Base-by-base conservation (phyloP, 129 eudicot species). In the Apium graveolens region DNA sequence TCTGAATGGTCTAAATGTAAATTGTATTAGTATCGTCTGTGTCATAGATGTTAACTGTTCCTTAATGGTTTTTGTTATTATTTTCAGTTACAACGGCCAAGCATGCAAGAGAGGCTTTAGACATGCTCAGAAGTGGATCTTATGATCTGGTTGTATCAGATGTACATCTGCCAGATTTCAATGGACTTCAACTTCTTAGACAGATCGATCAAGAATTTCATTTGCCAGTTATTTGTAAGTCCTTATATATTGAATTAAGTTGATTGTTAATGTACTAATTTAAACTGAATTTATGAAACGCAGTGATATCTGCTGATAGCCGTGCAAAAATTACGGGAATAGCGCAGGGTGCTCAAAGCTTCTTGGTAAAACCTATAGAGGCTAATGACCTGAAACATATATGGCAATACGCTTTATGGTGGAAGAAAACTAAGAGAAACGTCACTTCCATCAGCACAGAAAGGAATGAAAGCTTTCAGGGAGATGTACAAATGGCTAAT, bases 161-260 rank as follows among this genome's bases (percentile, higher is more conserved):
- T 29, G 84, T 87, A 0, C 88, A 87, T 63, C 84, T 87, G 88
- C 90, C 90, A 7, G 86, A 73, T 7, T 84, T 87, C 84, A 82
- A 82, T 51, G 90, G 90, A 3, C 60, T 87, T 27, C 73, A 87
- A n/a, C 39, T 84, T 5, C 90, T 76, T 35, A 41, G 82, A 65
- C 76, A 55, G 70, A 83, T 87, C 14, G 10, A 62, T 20, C 16
- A 74, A 71, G 88, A 87, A 68, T 87, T 82, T 55, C 35, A 82
- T 18, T 17, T 87, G 16, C 88, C 90, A 14, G 88, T 87, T 1
- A 80, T 84, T 44, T 60, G 90, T 84, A 24, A 87, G 90, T 82
- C 53, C 8, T 1, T 29, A 0, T 29, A 29, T 12, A 63, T 2
- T 21, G 8, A 27, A 53, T 10, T 63, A 63, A 27, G 16, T 63